Base-by-base conservation (phyloP, 805 yeast genomes). In the Isabelozyma heimii region DNA sequence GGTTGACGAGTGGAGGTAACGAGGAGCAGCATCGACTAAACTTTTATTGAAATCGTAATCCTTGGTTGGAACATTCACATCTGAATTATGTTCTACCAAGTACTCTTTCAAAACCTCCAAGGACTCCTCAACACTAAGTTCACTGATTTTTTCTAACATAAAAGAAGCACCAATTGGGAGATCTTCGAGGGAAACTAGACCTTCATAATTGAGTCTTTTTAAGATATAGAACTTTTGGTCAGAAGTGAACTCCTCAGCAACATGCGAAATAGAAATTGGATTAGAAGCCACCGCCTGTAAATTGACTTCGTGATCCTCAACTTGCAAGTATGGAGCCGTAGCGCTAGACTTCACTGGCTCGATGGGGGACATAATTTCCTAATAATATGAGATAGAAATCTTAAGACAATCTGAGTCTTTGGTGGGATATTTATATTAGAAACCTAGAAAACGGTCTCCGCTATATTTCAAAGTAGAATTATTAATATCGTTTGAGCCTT, bases 131-230 rank as follows among this genome's bases (percentile, higher is more conserved):
- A 50, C 45, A 4, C 52, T 30, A 16, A 67, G 35, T 8, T 44
- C 44, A 42, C 62, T 66, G 27, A 70, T 63, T 48, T 68, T 65
- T 46, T 67, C 73, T 49, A 74, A 63, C 67, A 79, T 71, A 53
- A 65, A 76, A 14, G 70, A 58, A n/a, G 66, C 73, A 8, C 54
- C 52, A 12, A 54, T 52, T 7, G 73, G 73, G 44, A 70, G 56
- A 43, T 65, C 65, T 15, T 64, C 67, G 45, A 60, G 56, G 15
- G 58, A 24, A 1, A 49, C 58, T 49, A 69, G 60, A 37, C 60
- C 61, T 15, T 63, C 69, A 44, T 53, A 59, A 45, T 62, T 54
- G 27, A 67, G 53, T 49, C 66, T 60, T 39, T 50, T 58, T 52
- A 69, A 62, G 15, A 66, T 56, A 42, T 56, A 50, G 33, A 47